A percentile compares a stretch with the other conserved stretches of the same genome.
Conservation (phyloP, 352 stramenopile genomes). For the Globisporangium camurandrum region DNA sequence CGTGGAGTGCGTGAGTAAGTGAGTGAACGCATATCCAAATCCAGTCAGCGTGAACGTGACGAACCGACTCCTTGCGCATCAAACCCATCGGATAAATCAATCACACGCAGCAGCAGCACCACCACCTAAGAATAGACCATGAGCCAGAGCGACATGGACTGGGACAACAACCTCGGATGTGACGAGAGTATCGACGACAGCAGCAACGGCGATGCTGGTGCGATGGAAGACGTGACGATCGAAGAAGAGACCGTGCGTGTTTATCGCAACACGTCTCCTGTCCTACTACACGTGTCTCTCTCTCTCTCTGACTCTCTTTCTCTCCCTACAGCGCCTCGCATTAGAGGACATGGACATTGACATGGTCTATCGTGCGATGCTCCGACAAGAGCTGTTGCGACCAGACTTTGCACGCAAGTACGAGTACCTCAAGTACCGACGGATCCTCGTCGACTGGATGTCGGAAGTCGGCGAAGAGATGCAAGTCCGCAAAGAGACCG, state of each 20-base stretch:
- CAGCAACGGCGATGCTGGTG: too few relatives aligned
- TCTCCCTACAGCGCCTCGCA: constrained; percentile 42
- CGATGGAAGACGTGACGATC: constrained; percentile 30
- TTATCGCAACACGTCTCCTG: too few relatives aligned
- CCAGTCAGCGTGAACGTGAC: neutral
- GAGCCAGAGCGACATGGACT: constrained; percentile 31
- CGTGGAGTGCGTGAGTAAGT: too few relatives aligned
- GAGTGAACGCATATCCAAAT: too few relatives aligned
- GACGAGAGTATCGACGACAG: constrained; percentile 75
- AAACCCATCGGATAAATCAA: too few relatives aligned
- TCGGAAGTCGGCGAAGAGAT: constrained; percentile 79
- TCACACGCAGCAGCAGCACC: neutral
- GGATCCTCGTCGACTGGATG: constrained; percentile 83
- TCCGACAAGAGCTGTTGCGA: constrained; percentile 60
- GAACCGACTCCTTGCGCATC: neutral
- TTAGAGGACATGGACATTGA: constrained; percentile 73
- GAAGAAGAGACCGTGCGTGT: constrained; percentile 36
- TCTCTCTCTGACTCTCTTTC: neutral
- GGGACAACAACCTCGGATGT: constrained; percentile 63
- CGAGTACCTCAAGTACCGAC: constrained; percentile 80
- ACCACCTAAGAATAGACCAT: too few relatives aligned
- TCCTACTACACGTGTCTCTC: neutral
- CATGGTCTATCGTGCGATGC: constrained; percentile 61
- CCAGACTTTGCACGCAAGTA: constrained; percentile 69
- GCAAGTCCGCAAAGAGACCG: constrained; percentile 72